Conservation (phyloP, 371 early-diverging fungal species). For the Chytridium lagenaria region DNA sequence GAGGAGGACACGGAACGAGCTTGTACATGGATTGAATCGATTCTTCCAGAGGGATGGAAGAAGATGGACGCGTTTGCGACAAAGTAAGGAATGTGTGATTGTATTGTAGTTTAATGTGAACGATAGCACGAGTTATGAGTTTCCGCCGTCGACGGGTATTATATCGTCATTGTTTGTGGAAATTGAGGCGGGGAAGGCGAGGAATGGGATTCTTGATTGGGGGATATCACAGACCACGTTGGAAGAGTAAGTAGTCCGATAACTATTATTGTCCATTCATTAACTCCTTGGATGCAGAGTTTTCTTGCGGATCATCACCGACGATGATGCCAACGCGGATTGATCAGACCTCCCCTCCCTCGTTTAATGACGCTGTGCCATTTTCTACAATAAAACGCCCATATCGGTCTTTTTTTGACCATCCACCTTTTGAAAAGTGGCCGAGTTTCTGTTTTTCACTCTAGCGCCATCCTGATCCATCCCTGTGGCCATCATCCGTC, state of each 20-base stretch:
- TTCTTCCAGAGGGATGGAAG: conserved; percentile 30
- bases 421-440: no score
- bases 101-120: no score
- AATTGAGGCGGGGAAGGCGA: conserved; percentile 46
- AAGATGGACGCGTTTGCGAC: conserved; percentile 29
- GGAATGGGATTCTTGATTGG: conserved; percentile 67
- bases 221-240: conserved; percentile 68
- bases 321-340: conserved; percentile 36
- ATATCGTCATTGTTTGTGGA: conserved; percentile 53
- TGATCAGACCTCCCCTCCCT: no score
- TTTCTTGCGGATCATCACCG: conserved; percentile 29
- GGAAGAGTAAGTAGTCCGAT: conserved; percentile 68
- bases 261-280: neutral
- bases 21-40: neutral
- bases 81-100: neutral
- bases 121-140: conserved; percentile 49
- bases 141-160: conserved; percentile 18
- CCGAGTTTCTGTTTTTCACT: no score
- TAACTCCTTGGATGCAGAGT: neutral
- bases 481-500: no score
- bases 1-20: conserved; percentile 46
- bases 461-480: no score
- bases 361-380: no score
- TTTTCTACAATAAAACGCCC: no score
- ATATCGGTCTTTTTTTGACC: no score